These are phyloP conservation scores for Stagonosporopsis tanaceti DNA, from an alignment of 2,329 filamentous ascomycete genomes.

Conservation along the genomic window DNA sequence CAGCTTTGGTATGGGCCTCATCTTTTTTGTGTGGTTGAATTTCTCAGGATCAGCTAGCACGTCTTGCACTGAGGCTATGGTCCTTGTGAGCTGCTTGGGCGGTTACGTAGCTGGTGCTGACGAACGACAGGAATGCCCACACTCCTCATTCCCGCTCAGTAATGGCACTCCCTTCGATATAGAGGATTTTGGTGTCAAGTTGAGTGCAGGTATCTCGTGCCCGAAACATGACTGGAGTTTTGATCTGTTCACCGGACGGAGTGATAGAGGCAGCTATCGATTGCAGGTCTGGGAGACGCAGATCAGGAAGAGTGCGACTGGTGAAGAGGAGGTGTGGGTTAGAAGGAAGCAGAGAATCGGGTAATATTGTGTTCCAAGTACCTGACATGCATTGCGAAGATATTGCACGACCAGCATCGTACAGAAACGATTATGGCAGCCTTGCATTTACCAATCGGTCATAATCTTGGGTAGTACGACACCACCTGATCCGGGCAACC, in stretches of 20 bases:
- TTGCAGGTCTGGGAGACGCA: constrained; percentile 72
- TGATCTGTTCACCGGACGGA: constrained; percentile 69
- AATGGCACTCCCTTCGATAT: constrained; percentile 72
- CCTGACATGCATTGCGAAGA: no score
- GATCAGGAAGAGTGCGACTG: constrained; percentile 42
- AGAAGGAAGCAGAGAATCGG: constrained; percentile 45
- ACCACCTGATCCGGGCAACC: neutral
- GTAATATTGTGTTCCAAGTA: constrained; percentile 5
- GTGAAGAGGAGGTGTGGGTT: constrained; percentile 40
- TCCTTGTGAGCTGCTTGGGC: neutral
- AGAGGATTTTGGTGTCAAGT: constrained; percentile 72
- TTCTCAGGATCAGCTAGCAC: no score
- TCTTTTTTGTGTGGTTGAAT: no score
- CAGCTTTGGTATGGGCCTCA: no score
- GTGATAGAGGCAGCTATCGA: constrained; percentile 69
- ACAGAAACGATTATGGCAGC: neutral
- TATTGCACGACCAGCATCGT: neutral
- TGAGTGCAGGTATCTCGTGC: constrained; percentile 70
- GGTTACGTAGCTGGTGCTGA: neutral
- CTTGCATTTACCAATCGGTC: neutral
- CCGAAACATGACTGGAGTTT: constrained; percentile 77
- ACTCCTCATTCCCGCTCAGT: constrained; percentile 71
- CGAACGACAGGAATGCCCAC: constrained; percentile 62
- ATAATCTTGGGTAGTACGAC: neutral
- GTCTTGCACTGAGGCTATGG: no score